Evolutionary conservation across 306 rosid genomes (phyloP).

Genomic region (Ochetophila trinervis): DNA sequence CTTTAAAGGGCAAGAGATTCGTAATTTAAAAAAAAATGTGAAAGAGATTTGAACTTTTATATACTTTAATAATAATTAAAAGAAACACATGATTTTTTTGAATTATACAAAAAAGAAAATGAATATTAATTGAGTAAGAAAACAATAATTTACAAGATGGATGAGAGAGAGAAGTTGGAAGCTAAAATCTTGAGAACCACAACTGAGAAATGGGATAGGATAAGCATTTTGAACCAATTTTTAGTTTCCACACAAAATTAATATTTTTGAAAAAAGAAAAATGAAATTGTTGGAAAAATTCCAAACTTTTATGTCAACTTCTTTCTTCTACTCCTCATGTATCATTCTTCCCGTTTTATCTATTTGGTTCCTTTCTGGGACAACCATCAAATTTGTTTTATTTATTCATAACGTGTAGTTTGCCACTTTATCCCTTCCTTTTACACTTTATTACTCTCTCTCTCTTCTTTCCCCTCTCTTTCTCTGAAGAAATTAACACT

Average conservation of each 20-base stretch:
- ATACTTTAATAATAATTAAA: too few relatives aligned
- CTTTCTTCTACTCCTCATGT: slow-evolving; percentile 22
- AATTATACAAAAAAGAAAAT: too few relatives aligned
- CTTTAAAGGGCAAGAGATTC: too few relatives aligned
- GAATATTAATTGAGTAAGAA: too few relatives aligned
- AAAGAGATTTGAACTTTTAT: too few relatives aligned
- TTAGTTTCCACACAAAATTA: slow-evolving; percentile 52
- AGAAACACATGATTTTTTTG: too few relatives aligned
- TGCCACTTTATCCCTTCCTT: not conserved
- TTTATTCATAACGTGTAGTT: slow-evolving; percentile 13
- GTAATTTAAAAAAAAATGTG: too few relatives aligned
- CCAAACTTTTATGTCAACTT: slow-evolving; percentile 35
- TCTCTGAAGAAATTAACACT: not conserved
- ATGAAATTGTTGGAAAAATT: not conserved
- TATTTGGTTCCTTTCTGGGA: slow-evolving; percentile 11
- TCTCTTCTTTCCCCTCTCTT: slow-evolving; percentile 13
- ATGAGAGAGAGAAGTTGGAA: not conserved
- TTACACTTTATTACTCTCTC: slow-evolving; percentile 6
- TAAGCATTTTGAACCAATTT: slow-evolving; percentile 37
- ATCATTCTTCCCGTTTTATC: slow-evolving; percentile 29
- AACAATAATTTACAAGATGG: too few relatives aligned
- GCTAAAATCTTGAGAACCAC: slow-evolving; percentile 36
- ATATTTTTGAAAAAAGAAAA: not conserved
- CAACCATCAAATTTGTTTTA: slow-evolving; percentile 6
- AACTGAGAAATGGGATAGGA: slow-evolving; percentile 45